Conservation (phyloP, 2,329 filamentous ascomycete genomes). For the Diaporthe sp. region DNA sequence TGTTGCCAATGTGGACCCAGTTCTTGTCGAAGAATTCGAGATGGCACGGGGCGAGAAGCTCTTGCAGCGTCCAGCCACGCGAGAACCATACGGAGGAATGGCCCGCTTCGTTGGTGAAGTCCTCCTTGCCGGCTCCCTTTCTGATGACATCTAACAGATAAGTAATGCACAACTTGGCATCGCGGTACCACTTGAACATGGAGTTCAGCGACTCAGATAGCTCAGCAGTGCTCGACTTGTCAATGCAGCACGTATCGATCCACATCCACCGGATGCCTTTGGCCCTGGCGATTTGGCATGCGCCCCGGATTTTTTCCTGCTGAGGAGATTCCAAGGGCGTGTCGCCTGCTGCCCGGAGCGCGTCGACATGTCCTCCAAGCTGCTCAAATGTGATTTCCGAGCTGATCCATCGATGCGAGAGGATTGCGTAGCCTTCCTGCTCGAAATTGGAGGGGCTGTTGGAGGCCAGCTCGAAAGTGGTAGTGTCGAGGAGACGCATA, state of each 20-base stretch:
- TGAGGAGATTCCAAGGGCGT: background rate
- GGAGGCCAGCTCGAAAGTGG: background rate
- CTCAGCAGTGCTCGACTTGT: conserved; percentile 20
- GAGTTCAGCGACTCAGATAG: conserved; percentile 23
- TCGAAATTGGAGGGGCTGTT: background rate
- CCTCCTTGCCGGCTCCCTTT: background rate
- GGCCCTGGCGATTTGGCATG: background rate
- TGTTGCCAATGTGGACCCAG: background rate
- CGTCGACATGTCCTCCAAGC: background rate
- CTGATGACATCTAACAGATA: conserved; percentile 13
- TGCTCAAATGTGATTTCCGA: background rate
- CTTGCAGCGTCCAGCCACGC: background rate
- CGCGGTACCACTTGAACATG: conserved; percentile 31
- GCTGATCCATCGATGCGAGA: background rate
- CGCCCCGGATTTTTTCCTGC: background rate
- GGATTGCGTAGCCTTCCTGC: background rate
- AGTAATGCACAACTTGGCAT: conserved; percentile 23
- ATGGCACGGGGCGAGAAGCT: background rate
- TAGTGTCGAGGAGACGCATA: background rate
- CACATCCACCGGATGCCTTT: conserved; percentile 3
- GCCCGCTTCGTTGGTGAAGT: background rate
- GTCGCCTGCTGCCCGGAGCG: background rate
- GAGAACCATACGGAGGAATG: background rate
- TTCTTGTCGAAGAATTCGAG: conserved; percentile 1
- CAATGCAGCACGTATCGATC: conserved; percentile 38